Evolutionary conservation across 1,139 yeast genomes (phyloP).

Genomic region (Kodamaea sp.): DNA sequence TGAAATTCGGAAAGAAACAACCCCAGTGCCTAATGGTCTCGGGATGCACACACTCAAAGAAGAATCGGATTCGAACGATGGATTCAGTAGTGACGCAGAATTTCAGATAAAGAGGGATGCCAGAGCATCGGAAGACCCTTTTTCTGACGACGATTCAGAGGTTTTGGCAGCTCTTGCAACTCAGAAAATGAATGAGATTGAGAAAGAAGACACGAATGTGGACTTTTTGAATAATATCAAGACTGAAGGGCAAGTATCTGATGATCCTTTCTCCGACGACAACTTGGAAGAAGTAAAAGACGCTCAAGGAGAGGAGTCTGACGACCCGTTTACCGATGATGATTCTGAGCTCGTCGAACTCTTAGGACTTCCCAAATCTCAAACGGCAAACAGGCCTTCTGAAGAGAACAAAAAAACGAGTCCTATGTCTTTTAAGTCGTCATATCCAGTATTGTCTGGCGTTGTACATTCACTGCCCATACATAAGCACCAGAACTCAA

Average conservation of each 20-base stretch:
- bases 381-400: neutral
- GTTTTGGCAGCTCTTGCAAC: conserved; percentile 12
- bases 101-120: neutral
- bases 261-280: neutral
- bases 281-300: no score
- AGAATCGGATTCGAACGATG: neutral
- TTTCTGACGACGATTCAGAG: conserved; percentile 39
- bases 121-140: conserved; percentile 32
- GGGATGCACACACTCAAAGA: neutral
- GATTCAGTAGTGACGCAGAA: neutral
- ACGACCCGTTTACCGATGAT: conserved; percentile 35
- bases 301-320: conserved; percentile 14
- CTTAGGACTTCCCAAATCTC: conserved; percentile 3
- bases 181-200: conserved; percentile 1
- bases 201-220: neutral
- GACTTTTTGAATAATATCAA: neutral
- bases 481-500: neutral
- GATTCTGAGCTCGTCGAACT: conserved; percentile 16
- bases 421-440: neutral
- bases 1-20: neutral
- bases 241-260: neutral
- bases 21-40: neutral
- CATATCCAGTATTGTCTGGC: neutral
- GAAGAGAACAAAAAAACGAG: neutral
- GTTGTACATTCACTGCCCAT: neutral